Evolutionary conservation across 768 basidiomycete species (phyloP), one percentile per base, ranked within the genome.

Genomic region (Fibroporia radiculosa): DNA sequence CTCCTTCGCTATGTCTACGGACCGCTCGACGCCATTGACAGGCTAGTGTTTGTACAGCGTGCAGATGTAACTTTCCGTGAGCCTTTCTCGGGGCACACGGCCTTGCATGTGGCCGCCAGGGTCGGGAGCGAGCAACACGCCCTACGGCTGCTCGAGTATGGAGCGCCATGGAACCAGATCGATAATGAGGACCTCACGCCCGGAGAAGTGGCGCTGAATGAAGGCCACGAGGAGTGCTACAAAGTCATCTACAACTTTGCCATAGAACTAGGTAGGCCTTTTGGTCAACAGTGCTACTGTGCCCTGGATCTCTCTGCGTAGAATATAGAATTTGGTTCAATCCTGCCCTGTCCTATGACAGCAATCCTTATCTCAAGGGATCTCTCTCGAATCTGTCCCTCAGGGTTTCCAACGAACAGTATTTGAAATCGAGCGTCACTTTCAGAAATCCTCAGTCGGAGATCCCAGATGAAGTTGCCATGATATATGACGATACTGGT

Each of bases 51-150:
- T 13, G 40, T 14, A 4, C 10, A 14, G 18, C 16, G 16, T 24
- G 42, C 42, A 24, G n/a, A 10, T 4, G 12, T 44, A 4, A 6
- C 29, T 3, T 10, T 19, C n/a, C 42, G 29, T 18, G 42, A 44
- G 23, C 6, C 29, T 13, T 33, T 44, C 18, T 13, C 13, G 10
- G 34, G 34, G 11, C 31, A 20, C 34, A 39, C 43, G 13, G 35
- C 43, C 7, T 13, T 45, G 10, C 43, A 45, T 24, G 20, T 40
- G 12, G 43, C 43, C 20, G 43, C 43, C 5, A 23, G 38, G 18
- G 11, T 20, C 6, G 43, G 43, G 6, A 16, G 12, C 14, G 34
- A 38, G 22, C 16, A 23, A 19, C 36, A 38, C 34, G 37, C 38
- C 22, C 8, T 16, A 24, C 26, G 43, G 23, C 13, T 36, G 19